A percentile compares a stretch with the other conserved stretches of the same genome.
Conservation (phyloP, 2,329 filamentous ascomycete species). For the Colletotrichum sp. region DNA sequence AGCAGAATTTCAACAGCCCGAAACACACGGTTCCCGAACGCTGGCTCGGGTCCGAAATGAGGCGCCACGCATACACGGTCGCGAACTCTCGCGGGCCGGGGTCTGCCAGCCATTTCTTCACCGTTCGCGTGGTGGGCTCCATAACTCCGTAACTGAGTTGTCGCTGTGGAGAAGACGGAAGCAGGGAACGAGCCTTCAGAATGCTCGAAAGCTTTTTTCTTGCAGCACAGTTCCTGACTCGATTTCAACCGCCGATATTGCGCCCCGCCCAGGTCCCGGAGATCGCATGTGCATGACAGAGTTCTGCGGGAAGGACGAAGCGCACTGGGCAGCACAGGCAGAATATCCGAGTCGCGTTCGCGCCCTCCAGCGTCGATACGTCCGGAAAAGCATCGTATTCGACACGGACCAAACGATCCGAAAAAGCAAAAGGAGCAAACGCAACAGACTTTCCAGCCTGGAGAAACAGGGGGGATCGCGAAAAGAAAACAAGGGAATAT, state of each 20-base stretch:
- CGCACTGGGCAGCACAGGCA: neutral
- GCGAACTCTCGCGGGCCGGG: neutral
- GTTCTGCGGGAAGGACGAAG: neutral
- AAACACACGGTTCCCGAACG: neutral
- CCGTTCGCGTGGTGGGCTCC: neutral
- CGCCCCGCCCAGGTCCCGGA: neutral
- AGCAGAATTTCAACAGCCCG: neutral
- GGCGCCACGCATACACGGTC: neutral
- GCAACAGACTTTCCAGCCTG: no score
- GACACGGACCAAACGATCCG: neutral
- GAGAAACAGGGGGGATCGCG: no score
- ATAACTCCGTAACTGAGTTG: neutral
- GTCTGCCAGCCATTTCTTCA: neutral
- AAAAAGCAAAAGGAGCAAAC: neutral
- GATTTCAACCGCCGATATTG: neutral
- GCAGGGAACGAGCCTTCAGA: neutral
- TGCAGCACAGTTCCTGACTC: neutral
- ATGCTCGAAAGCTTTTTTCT: neutral
- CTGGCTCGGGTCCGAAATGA: neutral
- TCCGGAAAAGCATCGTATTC: neutral
- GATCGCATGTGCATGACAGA: neutral
- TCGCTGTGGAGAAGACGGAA: neutral
- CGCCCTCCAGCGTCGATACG: neutral
- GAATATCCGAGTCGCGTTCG: neutral
- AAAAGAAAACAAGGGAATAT: neutral